Base-by-base conservation (phyloP, 306 rosid genomes). In the Begonia fuchsioides region DNA sequence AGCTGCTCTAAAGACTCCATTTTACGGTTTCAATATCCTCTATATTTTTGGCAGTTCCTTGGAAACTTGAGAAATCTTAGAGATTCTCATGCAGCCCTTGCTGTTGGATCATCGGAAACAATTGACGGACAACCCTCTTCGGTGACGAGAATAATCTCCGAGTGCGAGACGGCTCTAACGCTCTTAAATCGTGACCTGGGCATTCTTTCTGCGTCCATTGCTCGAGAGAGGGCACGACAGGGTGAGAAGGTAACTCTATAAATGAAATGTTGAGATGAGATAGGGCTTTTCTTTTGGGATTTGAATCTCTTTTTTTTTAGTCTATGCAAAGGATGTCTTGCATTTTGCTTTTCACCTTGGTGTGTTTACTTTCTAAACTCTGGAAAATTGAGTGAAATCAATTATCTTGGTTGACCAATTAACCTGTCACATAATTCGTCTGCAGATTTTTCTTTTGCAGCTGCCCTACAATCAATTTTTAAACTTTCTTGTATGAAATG, bases 161-260 rank as follows among this genome's bases (percentile, higher is more conserved):
- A 88, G 65, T 83, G 96, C 41, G 95, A 88, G 62, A 76, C 93
- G 12, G 80, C 93, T 12, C 62, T 88, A 66, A 76, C 96, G 11
- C 80, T 76, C 76, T 65, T 88, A 55, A 88, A 88, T 64, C 82
- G 75, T 1, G 95, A 88, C 60, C 96, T 88, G 10, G 95, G 96
- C 39, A 78, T 88, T 70, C 95, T 88, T 46, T 78, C 96, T 2
- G 86, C 95, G 64, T 88, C 97, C 75, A 88, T 83, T 66, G 85
- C 87, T 54, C 95, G 93, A 0, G 95, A 88, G 62, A 74, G 62
- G 32, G 86, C 71, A 11, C 75, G 61, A 61, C 80, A 67, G 46
- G 88, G 73, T 10, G 69, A 63, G 55, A 71, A 78, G 67, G 61
- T 67, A 67, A 77, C 52, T 60, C 60, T 69, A 46, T 41, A 64